Evolutionary conservation across 2,329 filamentous ascomycete genomes (phyloP), one percentile per base, ranked within the genome.

Genomic region (Huntiella omanensis): DNA sequence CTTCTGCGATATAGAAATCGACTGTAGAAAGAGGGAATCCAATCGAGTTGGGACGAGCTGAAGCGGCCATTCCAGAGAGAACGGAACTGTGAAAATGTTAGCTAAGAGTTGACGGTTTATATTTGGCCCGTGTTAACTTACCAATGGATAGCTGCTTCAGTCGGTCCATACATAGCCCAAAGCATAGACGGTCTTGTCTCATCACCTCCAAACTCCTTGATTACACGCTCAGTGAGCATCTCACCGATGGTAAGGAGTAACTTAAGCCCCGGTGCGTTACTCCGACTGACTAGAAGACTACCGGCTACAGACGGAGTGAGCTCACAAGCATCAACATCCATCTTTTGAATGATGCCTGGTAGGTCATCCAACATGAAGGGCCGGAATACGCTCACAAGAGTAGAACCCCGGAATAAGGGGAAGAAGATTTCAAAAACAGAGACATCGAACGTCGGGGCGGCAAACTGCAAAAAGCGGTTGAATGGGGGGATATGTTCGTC

Each of bases 351-450:
- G 8, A 75, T 68, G 0, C 63, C 69, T 1, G 82, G 75, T 16
- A 95, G 70, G 55, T 94, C 77, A 51, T 81, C 73, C 37, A 95
- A 67, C 66, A 94, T 74, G 33, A 73, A 66, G 42, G 68, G 65
- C 22, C 86, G 73, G 47, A 76, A 70, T 53, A 79, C 84, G 47
- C 75, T 73, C 41, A 88, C 73, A 2, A 95, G 64, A 0, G 84
- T 93, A 16, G 65, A 66, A 2, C 81, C 81, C 48, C 84, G 69
- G 51, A 77, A 80, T 12, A 87, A 64, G 0, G 87, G 82, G 53
- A 94, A 94, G 67, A 94, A 94, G 5, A 92, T 87, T 58, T 95
- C 87, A 58, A 95, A 95, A 4, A 94, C 80, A 0, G 84, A 93
- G 5, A 95, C 87, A 59, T 95, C 87, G 57, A 95, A 95, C 0